phyloP scores from a whole-genome alignment of 2,329 filamentous ascomycete genomes.

The Stylonectria norvegica region DNA sequence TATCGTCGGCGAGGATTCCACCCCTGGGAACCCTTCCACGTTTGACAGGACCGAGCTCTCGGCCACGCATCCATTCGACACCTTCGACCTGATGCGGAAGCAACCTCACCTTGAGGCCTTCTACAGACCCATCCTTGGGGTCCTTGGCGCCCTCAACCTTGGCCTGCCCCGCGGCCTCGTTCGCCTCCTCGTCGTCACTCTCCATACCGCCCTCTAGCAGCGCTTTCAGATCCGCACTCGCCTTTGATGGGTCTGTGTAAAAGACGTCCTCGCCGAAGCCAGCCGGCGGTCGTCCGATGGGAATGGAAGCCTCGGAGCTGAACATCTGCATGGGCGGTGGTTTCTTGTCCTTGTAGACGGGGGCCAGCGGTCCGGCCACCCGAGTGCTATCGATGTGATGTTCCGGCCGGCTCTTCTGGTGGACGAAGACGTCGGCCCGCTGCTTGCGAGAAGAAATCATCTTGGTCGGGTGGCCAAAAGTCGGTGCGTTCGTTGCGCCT shows the following conservation, averaged over 20 bases:
- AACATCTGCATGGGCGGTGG: conserved; percentile 47
- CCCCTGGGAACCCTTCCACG: conserved; percentile 80
- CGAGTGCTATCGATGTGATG: conserved; percentile 51
- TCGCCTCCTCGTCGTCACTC: conserved; percentile 60
- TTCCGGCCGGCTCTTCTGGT: conserved; percentile 53
- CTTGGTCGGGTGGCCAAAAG: conserved; percentile 40
- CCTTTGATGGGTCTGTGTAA: conserved; percentile 69
- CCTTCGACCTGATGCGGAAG: conserved; percentile 93
- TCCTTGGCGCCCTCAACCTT: conserved; percentile 11
- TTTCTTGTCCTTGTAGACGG: conserved; percentile 46
- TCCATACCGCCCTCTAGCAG: conserved; percentile 79
- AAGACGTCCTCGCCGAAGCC: conserved; percentile 45
- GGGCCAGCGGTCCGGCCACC: conserved; percentile 45
- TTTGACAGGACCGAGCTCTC: conserved; percentile 83
- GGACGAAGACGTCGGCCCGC: conserved; percentile 54
- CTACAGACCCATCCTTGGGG: conserved; percentile 53
- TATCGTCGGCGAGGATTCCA: conserved; percentile 93
- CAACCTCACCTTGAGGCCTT: conserved; percentile 82
- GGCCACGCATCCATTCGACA: conserved; percentile 90
- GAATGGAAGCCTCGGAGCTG: conserved; percentile 35
- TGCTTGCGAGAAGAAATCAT: conserved; percentile 51
- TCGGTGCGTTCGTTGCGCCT: conserved; percentile 21
- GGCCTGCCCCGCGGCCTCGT: conserved; percentile 14
- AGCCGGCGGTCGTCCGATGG: conserved; percentile 8
- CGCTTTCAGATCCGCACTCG: conserved; percentile 73